phyloP scores from a whole-genome alignment of 2,329 filamentous ascomycete genomes.

The Chaetomium sp. region DNA sequence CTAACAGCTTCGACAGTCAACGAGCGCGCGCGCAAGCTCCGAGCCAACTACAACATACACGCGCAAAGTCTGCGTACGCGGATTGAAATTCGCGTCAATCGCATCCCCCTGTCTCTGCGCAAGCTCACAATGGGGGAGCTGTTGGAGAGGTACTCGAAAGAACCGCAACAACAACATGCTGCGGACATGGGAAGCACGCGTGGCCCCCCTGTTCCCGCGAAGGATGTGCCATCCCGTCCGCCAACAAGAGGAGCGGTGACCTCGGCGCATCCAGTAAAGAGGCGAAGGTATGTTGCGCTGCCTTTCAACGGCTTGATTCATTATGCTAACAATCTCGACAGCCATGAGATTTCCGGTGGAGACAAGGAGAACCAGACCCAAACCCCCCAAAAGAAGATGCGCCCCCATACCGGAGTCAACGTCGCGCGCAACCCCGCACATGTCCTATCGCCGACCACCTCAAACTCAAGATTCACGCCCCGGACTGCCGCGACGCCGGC shows the following conservation, averaged over 20 bases:
- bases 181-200: slow-evolving; percentile 35
- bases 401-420: slow-evolving; percentile 49
- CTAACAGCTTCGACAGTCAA: slow-evolving; percentile 62
- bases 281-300: slow-evolving; percentile 51
- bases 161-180: slow-evolving; percentile 45
- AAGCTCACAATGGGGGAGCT: slow-evolving; percentile 83
- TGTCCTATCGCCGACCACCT: slow-evolving; percentile 79
- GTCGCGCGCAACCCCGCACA: slow-evolving; percentile 52
- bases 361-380: slow-evolving; percentile 79
- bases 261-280: slow-evolving; percentile 45
- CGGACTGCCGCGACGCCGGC: slow-evolving; percentile 44
- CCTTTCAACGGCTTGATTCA: slow-evolving; percentile 13
- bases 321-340: slow-evolving; percentile 43
- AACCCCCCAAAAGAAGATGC: slow-evolving; percentile 70
- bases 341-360: slow-evolving; percentile 62
- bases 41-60: slow-evolving; percentile 86
- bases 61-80: slow-evolving; percentile 81
- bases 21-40: slow-evolving; percentile 81
- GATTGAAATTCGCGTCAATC: slow-evolving; percentile 90
- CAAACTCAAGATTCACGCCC: slow-evolving; percentile 71
- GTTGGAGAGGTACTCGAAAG: slow-evolving; percentile 52
- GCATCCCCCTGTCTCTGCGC: slow-evolving; percentile 79
- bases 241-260: slow-evolving; percentile 42
- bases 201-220: slow-evolving; percentile 54
- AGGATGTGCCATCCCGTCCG: slow-evolving; percentile 44